These are phyloP conservation scores for Solanum arcanum DNA, from an alignment of 257 asterid species.

Conservation along the genomic window DNA sequence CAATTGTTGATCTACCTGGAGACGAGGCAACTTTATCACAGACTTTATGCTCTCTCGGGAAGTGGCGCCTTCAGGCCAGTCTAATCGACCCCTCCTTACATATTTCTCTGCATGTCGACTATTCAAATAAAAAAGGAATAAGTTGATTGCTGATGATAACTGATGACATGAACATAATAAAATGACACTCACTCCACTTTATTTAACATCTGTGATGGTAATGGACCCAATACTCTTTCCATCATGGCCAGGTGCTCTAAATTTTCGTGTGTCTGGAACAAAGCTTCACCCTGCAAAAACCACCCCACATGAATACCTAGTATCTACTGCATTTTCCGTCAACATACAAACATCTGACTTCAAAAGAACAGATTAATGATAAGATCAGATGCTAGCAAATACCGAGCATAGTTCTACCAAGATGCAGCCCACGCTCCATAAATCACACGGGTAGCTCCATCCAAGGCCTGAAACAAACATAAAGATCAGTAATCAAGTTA, in stretches of 20 bases:
- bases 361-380: neutral
- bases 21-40: constrained; percentile 34
- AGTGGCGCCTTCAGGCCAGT: constrained; percentile 51
- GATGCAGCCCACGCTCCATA: constrained; percentile 50
- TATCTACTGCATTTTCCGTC: neutral
- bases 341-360: neutral
- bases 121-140: neutral
- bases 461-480: constrained; percentile 26
- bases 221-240: constrained; percentile 44
- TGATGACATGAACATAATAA: neutral
- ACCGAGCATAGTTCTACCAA: constrained; percentile 46
- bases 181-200: constrained; percentile 30
- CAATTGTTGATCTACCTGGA: constrained; percentile 20
- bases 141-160: neutral
- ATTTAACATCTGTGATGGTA: constrained; percentile 31
- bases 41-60: constrained; percentile 43
- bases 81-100: constrained; percentile 36
- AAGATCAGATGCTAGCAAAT: neutral
- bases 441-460: constrained; percentile 47
- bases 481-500: neutral
- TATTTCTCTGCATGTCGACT: constrained; percentile 46
- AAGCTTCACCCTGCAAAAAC: constrained; percentile 38
- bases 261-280: constrained; percentile 45
- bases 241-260: constrained; percentile 48
- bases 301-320: neutral